Evolutionary conservation across 306 rosid species (phyloP), one percentile per base, ranked within the genome.

Genomic region (Fagus sylvatica): DNA sequence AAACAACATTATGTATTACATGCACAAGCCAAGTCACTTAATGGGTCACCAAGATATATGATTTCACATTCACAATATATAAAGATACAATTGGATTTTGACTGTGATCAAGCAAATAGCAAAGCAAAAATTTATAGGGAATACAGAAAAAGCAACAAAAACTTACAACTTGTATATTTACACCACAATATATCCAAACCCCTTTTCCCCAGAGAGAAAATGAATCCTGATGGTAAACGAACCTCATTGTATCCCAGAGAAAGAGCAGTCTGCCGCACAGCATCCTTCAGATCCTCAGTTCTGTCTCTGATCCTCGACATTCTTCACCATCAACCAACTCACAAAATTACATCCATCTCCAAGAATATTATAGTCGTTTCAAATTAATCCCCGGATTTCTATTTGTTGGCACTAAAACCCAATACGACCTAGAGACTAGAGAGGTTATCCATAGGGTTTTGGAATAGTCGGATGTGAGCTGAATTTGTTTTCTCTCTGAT

Each of bases 251-350:
- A 92, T 10, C 89, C 98, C 74, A 85, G 76, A 66, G 98, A 91
- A 53, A 82, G 78, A 51, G 98, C 95, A 71, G 88, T 64, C 28
- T 87, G 98, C 56, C 96, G 93, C 53, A 95, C 92, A 0, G 90
- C 93, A 49, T 95, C 98, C 84, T 95, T 92, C 80, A 95, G 93
- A 85, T 91, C 98, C 71, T 95, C 97, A 4, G 94, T 87, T 83
- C 96, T 87, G 71, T 95, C 98, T 79, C 92, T 88, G 49, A 89
- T 84, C 78, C 77, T 88, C 2, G 86, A 74, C 91, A 88, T 87
- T 77, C 71, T 77, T 46, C 22, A 57, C 77, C 16, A 59, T 19
- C 56, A 65, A 67, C 76, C 61, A 71, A 66, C 67, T 4, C 17
- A 40, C 43, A 39, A 19, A 51, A 22, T 22, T 22, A 22, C 28